Evolutionary conservation across 2,329 filamentous ascomycete species (phyloP).

Genomic region (Aspergillus amoenus): DNA sequence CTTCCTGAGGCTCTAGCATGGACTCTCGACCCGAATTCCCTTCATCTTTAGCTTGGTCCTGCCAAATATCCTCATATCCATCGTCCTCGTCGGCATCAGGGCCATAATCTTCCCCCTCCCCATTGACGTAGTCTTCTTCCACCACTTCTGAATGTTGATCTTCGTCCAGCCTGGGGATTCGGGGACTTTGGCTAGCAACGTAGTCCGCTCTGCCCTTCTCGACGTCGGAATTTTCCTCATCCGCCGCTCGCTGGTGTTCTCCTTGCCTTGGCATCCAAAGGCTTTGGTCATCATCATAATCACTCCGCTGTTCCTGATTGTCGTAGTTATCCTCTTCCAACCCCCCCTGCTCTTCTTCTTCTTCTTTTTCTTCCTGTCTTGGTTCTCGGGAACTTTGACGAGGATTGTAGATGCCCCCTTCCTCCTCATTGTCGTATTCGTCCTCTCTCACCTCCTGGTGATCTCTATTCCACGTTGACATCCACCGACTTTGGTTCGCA

Average conservation of each 20-base stretch:
- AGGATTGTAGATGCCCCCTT: too few species aligned
- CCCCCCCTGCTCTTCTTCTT: neutral
- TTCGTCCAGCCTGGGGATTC: neutral
- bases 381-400: too few species aligned
- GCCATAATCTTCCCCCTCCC: neutral
- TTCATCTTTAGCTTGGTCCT: conserved; percentile 44
- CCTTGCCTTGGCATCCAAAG: neutral
- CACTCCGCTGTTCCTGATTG: neutral
- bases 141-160: neutral
- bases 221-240: neutral
- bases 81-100: conserved; percentile 24
- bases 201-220: neutral
- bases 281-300: neutral
- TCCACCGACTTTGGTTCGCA: neutral
- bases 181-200: neutral
- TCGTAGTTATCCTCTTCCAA: neutral
- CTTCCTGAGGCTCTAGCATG: conserved; percentile 18
- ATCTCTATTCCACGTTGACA: neutral
- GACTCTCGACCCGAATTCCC: conserved; percentile 25
- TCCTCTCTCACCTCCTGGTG: neutral
- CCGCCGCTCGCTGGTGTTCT: neutral
- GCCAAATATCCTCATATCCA: conserved; percentile 49
- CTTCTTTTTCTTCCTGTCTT: neutral
- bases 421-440: neutral
- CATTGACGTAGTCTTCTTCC: neutral